These are phyloP conservation scores for Ilyonectria robusta DNA, from an alignment of 2,329 filamentous ascomycete genomes.

Conservation along the genomic window DNA sequence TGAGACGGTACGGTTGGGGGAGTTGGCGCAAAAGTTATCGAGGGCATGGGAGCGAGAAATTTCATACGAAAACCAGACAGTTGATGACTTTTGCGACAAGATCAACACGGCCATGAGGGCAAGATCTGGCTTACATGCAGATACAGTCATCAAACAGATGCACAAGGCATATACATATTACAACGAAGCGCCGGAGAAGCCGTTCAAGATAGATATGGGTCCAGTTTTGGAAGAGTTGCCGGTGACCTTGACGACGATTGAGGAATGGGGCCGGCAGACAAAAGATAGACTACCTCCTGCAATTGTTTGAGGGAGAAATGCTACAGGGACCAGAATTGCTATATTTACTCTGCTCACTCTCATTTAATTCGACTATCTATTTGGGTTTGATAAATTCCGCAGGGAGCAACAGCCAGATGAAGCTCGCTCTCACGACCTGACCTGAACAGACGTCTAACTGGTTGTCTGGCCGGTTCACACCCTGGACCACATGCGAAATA, in stretches of 20 bases:
- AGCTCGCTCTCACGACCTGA: no score
- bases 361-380: background rate
- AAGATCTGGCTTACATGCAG: conserved; percentile 50
- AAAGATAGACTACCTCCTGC: background rate
- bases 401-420: no score
- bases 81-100: background rate
- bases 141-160: conserved; percentile 55
- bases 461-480: no score
- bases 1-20: background rate
- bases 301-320: background rate
- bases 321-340: background rate
- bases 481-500: no score
- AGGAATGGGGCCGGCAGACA: background rate
- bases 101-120: conserved; percentile 28
- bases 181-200: conserved; percentile 54
- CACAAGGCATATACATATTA: conserved; percentile 58
- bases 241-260: background rate
- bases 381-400: no score
- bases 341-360: background rate
- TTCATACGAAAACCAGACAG: background rate
- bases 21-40: background rate
- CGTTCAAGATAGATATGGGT: conserved; percentile 56
- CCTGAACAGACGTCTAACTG: no score
- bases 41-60: background rate
- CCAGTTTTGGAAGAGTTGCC: conserved; percentile 35